Base-by-base conservation (phyloP, 371 early-diverging fungal genomes). In the Zychaea mexicana region DNA sequence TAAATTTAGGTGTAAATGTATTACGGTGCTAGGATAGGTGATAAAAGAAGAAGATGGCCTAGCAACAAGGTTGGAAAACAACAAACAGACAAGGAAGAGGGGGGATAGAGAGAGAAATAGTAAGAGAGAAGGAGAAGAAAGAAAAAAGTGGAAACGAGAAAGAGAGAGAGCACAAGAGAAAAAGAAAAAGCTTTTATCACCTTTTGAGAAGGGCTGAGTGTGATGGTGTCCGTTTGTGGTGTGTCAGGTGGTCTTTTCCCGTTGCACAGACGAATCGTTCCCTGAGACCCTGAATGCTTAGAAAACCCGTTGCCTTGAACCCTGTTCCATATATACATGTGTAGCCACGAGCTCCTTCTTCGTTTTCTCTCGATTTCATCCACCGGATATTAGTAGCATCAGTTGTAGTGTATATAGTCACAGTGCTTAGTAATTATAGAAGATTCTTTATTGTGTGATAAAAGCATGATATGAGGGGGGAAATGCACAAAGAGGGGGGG, bases 211-310 rank as follows among this genome's bases (percentile, higher is more conserved):
- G 22, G 28, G 42, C 19, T 36, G 30, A 45, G 27, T 42, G 59
- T 58, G 54, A n/a, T 28, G 12, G 54, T 54, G 28, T 9, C 15
- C 24, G 3, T 42, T 38, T 58, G 19, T 39, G 24, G 38, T 22
- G 42, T 58, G 45, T 58, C 59, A 58, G 42, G 59, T 58, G 59
- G 45, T 33, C 17, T 6, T 58, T 33, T 36, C 59, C 15, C 32
- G 56, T 21, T 21, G 56, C 36, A 36, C 38, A 39, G 59, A 58
- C 28, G 45, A 38, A 45, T 36, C 45, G 26, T 58, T 58, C 59
- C 59, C 59, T 39, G 38, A 58, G 59, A 58, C 59, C 59, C 59
- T 58, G 59, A 58, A 58, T 38, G 59, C 59, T 45, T 38, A 58
- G 45, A 36, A 58, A 36, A 49, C 49, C 24, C n/a, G 21, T 49